Evolutionary conservation across 352 stramenopile genomes (phyloP).

Genomic region (Globisporangium alternatum): DNA sequence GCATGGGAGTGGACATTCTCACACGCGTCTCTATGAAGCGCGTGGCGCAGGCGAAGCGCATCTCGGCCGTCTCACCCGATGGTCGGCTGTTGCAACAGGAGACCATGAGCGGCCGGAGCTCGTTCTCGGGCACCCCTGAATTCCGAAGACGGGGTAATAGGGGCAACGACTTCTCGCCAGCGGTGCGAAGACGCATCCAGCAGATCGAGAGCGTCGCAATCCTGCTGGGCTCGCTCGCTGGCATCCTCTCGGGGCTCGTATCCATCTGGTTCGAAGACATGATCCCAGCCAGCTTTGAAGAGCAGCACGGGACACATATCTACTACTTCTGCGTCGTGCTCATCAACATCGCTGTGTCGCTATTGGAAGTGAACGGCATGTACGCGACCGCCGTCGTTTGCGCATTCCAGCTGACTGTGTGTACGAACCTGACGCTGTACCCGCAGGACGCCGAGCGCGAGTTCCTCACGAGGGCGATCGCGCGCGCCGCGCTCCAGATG

Average conservation of each 20-base stretch:
- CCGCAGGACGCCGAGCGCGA: conserved; percentile 47
- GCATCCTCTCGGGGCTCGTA: conserved; percentile 34
- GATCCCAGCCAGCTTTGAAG: conserved; percentile 12
- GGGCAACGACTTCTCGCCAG: conserved; percentile 26
- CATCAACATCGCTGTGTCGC: conserved; percentile 46
- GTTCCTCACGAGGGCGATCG: conserved; percentile 45
- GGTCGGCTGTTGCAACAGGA: background rate
- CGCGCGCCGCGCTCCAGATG: conserved; percentile 43
- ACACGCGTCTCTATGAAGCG: conserved; percentile 37
- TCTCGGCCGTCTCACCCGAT: conserved; percentile 9
- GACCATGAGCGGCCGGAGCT: background rate
- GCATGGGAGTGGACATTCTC: conserved; percentile 37
- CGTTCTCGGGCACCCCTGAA: background rate
- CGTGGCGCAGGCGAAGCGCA: conserved; percentile 20
- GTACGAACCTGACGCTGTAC: conserved; percentile 39
- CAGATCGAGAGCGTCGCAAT: conserved; percentile 32
- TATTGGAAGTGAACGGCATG: conserved; percentile 43
- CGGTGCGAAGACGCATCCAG: conserved; percentile 25
- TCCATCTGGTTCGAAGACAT: conserved; percentile 34
- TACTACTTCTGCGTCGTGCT: conserved; percentile 34
- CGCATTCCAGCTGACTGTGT: conserved; percentile 43
- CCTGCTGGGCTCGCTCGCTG: conserved; percentile 22
- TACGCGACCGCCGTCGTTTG: conserved; percentile 37
- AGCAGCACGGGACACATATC: conserved; percentile 11
- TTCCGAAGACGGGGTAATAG: background rate